Base-by-base conservation (phyloP, 75 land plant species). In the Adiantum capillusveneris region DNA sequence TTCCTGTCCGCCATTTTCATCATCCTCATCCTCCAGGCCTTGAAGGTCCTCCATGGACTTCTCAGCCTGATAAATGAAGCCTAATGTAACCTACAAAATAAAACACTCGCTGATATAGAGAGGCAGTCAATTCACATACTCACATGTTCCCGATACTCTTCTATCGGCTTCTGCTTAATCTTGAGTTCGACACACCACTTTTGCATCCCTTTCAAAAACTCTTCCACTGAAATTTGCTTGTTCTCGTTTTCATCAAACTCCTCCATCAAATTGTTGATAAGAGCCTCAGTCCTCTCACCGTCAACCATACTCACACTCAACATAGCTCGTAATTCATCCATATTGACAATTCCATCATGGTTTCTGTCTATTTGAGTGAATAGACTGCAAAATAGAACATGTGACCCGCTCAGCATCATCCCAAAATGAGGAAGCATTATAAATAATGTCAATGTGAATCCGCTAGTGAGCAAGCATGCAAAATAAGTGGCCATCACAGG, bases 1-100 rank as follows among this genome's bases (percentile, higher is more conserved):
- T 50, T 71, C 76, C 20, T 75, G 78, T 52, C 76, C 79, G 1
- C 31, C 74, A 11, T 57, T 66, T 44, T 84, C 96, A 56, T 31
- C 48, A 56, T 31, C 48, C 14, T 64, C 45, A 20, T 71, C 65
- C 13, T 49, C 22, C 18, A 65, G 44, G 14, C 27, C 37, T 24
- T 76, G 59, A 54, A 62, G 70, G 13, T 66, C 76, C 31, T 72
- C 67, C 18, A 17, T 65, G 26, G 48, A 43, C 31, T 13, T 67
- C 68, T 79, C 9, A 61, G 7, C 21, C 60, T 28, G 41, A 48
- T 16, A 57, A 62, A n/a, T 57, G 50, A 19, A 3, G 9, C 37
- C 37, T 9, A n/a, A n/a, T n/a, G n/a, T n/a, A n/a, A n/a, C n/a
- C n/a, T n/a, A n/a, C n/a, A n/a, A n/a, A n/a, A n/a, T n/a, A n/a